Evolutionary conservation across 441 rosid genomes (phyloP).

Genomic region (Adansonia grandidieri): DNA sequence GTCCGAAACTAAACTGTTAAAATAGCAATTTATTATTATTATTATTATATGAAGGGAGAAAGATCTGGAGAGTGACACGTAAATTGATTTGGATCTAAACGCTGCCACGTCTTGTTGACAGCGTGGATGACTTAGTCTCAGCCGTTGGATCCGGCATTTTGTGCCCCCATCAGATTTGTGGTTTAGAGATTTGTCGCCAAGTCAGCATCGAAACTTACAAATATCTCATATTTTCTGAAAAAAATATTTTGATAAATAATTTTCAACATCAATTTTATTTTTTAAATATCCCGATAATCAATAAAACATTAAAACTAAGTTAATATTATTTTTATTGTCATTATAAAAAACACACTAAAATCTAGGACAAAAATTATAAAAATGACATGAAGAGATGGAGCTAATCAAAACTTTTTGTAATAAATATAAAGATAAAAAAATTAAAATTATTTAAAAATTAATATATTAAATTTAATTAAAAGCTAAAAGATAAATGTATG

Average conservation of each 20-base stretch:
- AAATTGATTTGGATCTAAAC: background rate
- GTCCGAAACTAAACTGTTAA: background rate
- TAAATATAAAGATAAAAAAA: too few species aligned
- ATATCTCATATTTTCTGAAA: background rate
- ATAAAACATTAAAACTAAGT: too few species aligned
- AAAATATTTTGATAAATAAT: background rate
- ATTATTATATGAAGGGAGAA: slow-evolving; percentile 26
- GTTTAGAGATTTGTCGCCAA: background rate
- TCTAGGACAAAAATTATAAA: too few species aligned
- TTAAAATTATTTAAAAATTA: too few species aligned
- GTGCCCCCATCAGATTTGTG: background rate
- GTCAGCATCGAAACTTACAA: slow-evolving; percentile 2
- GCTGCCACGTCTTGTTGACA: slow-evolving; percentile 21
- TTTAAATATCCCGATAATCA: background rate
- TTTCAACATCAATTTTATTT: background rate
- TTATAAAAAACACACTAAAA: too few species aligned
- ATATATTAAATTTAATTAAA: too few species aligned
- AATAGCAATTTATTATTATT: background rate
- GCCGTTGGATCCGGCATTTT: slow-evolving; percentile 19
- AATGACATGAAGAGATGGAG: too few species aligned
- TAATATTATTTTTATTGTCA: too few species aligned
- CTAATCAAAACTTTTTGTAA: too few species aligned
- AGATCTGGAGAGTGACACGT: slow-evolving; percentile 39
- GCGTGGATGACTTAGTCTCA: background rate
- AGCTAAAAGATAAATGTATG: too few species aligned